Percentiles rank a stretch among this genome's conserved stretches.
phyloP scores from a whole-genome alignment of 129 eudicot genomes.

The Kitagawia praeruptora region DNA sequence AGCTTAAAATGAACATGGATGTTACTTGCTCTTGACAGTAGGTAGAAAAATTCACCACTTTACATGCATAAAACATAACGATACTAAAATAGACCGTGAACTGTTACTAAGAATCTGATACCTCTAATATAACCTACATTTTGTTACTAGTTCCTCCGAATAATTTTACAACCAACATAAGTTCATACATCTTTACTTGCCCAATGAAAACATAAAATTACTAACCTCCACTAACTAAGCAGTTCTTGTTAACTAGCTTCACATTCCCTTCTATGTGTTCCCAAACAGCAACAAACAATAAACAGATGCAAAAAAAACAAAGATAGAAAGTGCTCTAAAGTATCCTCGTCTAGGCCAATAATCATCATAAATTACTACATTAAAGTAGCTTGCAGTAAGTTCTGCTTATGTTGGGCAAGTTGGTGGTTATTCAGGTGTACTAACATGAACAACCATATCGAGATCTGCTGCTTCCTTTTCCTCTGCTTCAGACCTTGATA shows the following conservation, averaged over 20 bases:
- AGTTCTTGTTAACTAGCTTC: background rate
- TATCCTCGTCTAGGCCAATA: slow-evolving; percentile 8
- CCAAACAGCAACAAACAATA: background rate
- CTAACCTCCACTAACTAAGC: background rate
- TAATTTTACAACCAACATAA: slow-evolving; percentile 18
- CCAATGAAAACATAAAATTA: background rate
- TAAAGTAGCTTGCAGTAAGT: slow-evolving; percentile 5
- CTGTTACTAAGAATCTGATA: slow-evolving; percentile 1
- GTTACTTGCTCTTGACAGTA: background rate
- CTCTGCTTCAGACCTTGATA: slow-evolving; percentile 37
- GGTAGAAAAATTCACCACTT: background rate
- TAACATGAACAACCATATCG: slow-evolving; percentile 45
- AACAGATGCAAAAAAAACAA: background rate
- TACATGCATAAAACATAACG: background rate
- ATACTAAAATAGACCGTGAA: background rate
- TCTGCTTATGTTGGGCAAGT: slow-evolving; percentile 1
- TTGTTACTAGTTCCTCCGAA: background rate
- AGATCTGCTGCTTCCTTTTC: slow-evolving; percentile 29
- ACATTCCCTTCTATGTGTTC: background rate
- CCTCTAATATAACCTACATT: background rate
- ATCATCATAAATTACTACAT: slow-evolving; percentile 9
- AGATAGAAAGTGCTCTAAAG: background rate
- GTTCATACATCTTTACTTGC: slow-evolving; percentile 2
- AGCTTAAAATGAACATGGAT: too few relatives aligned
- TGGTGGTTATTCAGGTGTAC: slow-evolving; percentile 26